A percentile compares a stretch with the other conserved stretches of the same genome.
phyloP scores from a whole-genome alignment of 352 stramenopile genomes.

The Paralagenidium karlingii region DNA sequence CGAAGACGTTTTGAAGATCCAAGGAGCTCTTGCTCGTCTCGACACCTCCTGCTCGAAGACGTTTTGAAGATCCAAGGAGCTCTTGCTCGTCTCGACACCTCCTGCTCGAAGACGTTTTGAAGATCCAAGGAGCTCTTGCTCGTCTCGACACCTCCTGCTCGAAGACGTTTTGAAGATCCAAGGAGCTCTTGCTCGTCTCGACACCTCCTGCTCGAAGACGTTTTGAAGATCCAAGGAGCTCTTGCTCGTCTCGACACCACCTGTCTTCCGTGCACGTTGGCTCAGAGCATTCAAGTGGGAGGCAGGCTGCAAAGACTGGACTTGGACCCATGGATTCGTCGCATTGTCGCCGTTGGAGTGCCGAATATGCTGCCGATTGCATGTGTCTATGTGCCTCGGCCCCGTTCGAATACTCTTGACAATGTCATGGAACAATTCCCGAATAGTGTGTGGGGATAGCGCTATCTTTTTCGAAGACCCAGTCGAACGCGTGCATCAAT shows the following conservation, averaged over 20 bases:
- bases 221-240: conserved; percentile 3
- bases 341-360: conserved; percentile 8
- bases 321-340: conserved; percentile 7
- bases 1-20: no score
- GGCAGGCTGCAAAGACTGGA: conserved; percentile 4
- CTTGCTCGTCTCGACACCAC: conserved; percentile 7
- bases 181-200: no score
- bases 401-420: conserved; percentile 9
- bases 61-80: no score
- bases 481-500: conserved; percentile 3
- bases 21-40: no score
- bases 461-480: conserved; percentile 7
- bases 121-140: no score
- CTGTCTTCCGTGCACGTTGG: conserved; percentile 10
- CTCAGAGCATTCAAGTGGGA: conserved; percentile 3
- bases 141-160: no score
- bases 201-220: no score
- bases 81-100: no score
- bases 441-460: conserved; percentile 12
- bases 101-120: no score
- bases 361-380: no score
- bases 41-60: no score
- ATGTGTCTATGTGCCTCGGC: conserved; percentile 10
- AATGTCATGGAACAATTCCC: conserved; percentile 3
- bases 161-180: no score